These are phyloP conservation scores for Clonostachys sp. DNA, from an alignment of 2,329 filamentous ascomycete genomes.

Conservation along the genomic window DNA sequence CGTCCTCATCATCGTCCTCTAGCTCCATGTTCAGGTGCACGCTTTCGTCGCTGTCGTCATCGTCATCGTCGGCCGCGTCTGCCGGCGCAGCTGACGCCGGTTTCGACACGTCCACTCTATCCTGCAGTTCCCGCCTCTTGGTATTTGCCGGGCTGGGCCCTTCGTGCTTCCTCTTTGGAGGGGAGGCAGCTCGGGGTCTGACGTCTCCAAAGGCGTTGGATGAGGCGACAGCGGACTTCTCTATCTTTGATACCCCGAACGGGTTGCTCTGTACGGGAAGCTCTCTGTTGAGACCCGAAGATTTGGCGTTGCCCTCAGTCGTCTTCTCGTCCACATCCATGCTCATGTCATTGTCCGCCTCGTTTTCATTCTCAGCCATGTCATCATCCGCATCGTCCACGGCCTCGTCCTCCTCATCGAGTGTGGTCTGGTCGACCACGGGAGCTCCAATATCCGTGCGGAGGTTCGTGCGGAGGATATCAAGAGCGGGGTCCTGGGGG, in stretches of 20 bases:
- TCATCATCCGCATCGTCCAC: constrained; percentile 27
- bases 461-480: constrained; percentile 63
- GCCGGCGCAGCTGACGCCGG: constrained; percentile 4
- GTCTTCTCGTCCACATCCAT: constrained; percentile 6
- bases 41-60: constrained; percentile 46
- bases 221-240: constrained; percentile 7
- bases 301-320: constrained; percentile 9
- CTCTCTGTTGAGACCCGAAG: constrained; percentile 1
- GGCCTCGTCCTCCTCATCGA: constrained; percentile 26
- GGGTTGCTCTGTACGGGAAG: constrained; percentile 26
- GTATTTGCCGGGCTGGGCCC: constrained; percentile 23
- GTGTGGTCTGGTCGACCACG: constrained; percentile 5
- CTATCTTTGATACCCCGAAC: constrained; percentile 18
- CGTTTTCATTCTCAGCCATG: constrained; percentile 24
- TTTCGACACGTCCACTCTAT: constrained; percentile 4
- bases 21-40: constrained; percentile 57
- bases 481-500: constrained; percentile 59
- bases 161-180: constrained; percentile 33
- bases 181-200: constrained; percentile 14
- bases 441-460: constrained; percentile 14
- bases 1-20: constrained; percentile 44
- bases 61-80: constrained; percentile 12
- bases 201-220: constrained; percentile 5
- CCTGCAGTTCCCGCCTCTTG: constrained; percentile 34
- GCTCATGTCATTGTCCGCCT: neutral